phyloP scores from a whole-genome alignment of 441 rosid species.

The Sinapis alba region DNA sequence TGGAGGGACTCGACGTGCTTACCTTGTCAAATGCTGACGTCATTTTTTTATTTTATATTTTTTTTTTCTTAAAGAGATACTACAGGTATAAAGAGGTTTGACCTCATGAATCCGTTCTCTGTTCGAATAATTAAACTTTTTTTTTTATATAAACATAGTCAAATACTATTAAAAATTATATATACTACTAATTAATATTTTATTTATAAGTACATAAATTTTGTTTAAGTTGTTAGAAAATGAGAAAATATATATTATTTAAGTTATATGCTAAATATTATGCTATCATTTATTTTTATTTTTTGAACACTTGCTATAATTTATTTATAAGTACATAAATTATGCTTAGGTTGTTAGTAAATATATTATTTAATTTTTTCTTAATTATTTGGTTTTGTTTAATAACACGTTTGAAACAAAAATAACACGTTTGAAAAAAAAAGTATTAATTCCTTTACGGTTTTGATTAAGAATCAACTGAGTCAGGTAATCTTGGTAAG shows the following conservation, averaged over 20 bases:
- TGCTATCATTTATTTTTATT: too few relatives aligned
- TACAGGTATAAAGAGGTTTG: neutral
- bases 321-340: neutral
- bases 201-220: too few relatives aligned
- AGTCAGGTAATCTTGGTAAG: too few relatives aligned
- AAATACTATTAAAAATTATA: neutral
- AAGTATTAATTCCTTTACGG: too few relatives aligned
- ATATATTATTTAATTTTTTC: neutral
- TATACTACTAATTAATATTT: neutral
- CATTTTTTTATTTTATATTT: neutral
- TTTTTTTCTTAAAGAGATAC: neutral
- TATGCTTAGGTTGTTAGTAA: neutral
- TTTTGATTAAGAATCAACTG: too few relatives aligned
- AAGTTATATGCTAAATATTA: too few relatives aligned
- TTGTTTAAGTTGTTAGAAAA: too few relatives aligned
- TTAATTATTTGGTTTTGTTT: neutral
- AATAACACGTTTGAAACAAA: neutral
- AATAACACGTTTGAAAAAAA: neutral
- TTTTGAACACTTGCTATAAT: too few relatives aligned
- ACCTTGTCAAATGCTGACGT: conserved; percentile 45
- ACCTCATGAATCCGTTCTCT: neutral
- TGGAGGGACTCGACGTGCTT: conserved; percentile 56
- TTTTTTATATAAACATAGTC: neutral
- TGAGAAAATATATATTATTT: too few relatives aligned
- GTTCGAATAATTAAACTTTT: neutral